Evolutionary conservation across 163 green algal genomes (phyloP), one percentile per base, ranked within the genome.

Genomic region (Chlamydomonas reinhardtii): DNA sequence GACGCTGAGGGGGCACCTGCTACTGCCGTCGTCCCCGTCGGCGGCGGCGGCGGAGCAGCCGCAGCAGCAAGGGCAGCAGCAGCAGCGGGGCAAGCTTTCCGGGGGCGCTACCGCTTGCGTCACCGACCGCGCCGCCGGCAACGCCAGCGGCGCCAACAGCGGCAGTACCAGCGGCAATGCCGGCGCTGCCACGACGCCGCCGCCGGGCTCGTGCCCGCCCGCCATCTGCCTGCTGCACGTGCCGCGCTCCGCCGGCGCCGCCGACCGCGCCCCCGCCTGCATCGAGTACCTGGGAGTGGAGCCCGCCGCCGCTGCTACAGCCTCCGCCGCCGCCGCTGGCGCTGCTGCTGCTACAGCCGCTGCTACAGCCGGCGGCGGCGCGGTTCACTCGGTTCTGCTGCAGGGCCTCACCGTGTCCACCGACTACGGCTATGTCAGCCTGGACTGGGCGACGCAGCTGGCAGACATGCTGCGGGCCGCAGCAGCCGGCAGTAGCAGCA

Each of bases 401-500:
- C 86, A 85, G 25, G 86, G 80, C 12, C 20, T 88, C 6, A 90
- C 86, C 0, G 27, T 90, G 3, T 90, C 80, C n/a, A 90, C 86
- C 4, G 86, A 90, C 37, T 59, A 83, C n/a, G 86, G 86, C 29
- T 68, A 82, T 31, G 68, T 88, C 25, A 88, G 68, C 9, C 61
- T 90, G 66, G 79, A 87, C 54, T 90, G 86, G 86, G 73, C 79
- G 29, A 52, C 66, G 39, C 86, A 85, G 65, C 80, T 90, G 64
- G 56, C 24, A 2, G 48, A 37, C 27, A 31, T 89, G 37, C n/a
- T 89, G 9, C n/a, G 48, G 35, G 25, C 56, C 16, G 25, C 35
- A 32, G 35, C 62, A 14, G 27, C 34, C 1, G 62, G 17, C 68
- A 73, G 29, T n/a, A 34, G 64, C 64, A 71, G 73, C 72, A 62